Base-by-base conservation (phyloP, 768 basidiomycete species). In the Coprinellus micaceus region DNA sequence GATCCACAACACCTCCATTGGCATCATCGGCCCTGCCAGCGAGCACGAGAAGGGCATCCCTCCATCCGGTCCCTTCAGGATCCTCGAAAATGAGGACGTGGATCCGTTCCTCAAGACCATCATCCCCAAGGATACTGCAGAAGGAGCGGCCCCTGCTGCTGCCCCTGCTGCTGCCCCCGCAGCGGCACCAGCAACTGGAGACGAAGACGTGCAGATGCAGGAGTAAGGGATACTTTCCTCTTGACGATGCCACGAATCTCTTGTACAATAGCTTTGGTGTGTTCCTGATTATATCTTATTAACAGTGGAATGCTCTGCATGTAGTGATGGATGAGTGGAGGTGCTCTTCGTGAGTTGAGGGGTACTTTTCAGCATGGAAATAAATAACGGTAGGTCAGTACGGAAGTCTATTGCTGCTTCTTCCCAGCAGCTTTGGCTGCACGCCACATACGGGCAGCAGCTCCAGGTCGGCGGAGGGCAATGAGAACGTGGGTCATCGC, bases 1-100 rank as follows among this genome's bases (percentile, higher is more conserved):
- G 17, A 76, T 87, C 63, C 84, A 89, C 69, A 99, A 99, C 77
- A 99, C 97, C 1, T 94, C 91, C 1, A 86, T 98, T 63, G 95
- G 94, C 28, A 91, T 99, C 66, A 79, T 98, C 57, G 96, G 96
- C 10, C 82, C 88, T 11, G 73, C 78, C 28, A 82, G 86, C 62
- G 66, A 71, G 30, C 74, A 84, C 57, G 86, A 93, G 71, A 77
- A 70, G 41, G 68, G 62, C 48, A 75, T 79, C 2, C 73, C 80
- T 25, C 77, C 75, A 60, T 89, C 41, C 17, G 59, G 57, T n/a
- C 51, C 59, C 3, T 60, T 60, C 51, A 60, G 62, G 41, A 63
- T 63, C 39, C 54, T 63, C 11, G 62, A 63, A 40, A 60, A 67
- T 52, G 86, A 90, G 13, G 73, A 75, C 46, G 81, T 98, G 17